A percentile compares a stretch with the other conserved stretches of the same genome.
Evolutionary conservation across 2,329 filamentous ascomycete genomes (phyloP).

Genomic region (Magnaporthiopsis poae): DNA sequence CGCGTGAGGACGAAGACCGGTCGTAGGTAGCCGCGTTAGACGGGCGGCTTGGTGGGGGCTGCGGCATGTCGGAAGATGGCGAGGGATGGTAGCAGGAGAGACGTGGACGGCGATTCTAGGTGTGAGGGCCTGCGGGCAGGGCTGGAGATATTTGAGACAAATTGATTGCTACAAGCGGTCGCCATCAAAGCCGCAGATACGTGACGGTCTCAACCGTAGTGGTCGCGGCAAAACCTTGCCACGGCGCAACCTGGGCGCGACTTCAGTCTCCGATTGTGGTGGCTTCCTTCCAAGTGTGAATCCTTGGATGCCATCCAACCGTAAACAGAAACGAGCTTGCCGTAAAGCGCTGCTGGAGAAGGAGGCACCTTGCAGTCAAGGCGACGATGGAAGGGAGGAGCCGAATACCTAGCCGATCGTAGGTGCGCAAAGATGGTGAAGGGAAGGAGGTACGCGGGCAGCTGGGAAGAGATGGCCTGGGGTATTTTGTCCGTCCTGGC

Average conservation of each 20-base stretch:
- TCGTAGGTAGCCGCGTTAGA: neutral
- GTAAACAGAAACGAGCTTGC: neutral
- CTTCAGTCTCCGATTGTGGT: neutral
- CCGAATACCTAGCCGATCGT: too few species aligned
- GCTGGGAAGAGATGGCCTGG: too few species aligned
- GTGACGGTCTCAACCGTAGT: neutral
- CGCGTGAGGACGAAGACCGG: neutral
- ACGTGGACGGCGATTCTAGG: too few species aligned
- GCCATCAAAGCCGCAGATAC: neutral
- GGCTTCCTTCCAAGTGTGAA: too few species aligned
- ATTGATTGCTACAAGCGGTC: neutral
- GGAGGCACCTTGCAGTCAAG: slow-evolving; percentile 1
- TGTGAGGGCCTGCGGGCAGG: too few species aligned
- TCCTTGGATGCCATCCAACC: neutral
- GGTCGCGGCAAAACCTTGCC: neutral
- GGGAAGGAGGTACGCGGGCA: too few species aligned
- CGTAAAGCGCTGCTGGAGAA: neutral
- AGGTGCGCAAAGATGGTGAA: too few species aligned
- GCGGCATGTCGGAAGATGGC: neutral
- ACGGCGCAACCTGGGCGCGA: neutral
- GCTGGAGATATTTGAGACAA: neutral
- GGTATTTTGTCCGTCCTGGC: neutral
- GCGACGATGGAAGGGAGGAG: too few species aligned
- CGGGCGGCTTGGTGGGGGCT: neutral
- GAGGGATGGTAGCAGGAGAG: too few species aligned